Base-by-base conservation (phyloP, 2,329 filamentous ascomycete genomes). In the Colletotrichum tofieldiae region DNA sequence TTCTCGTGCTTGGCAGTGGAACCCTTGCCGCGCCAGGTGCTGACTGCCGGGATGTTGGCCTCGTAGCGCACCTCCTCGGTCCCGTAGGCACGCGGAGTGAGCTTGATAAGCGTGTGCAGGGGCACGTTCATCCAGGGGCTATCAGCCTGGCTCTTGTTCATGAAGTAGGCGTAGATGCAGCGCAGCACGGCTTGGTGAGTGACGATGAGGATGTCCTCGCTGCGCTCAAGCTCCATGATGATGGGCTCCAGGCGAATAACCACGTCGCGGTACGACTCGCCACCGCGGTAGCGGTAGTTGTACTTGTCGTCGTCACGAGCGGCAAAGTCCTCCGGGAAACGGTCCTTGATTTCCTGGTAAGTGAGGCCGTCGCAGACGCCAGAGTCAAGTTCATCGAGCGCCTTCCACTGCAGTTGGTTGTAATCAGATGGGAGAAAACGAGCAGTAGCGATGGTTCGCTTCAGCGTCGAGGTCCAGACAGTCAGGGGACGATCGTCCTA, bases 81-180 rank as follows among this genome's bases (percentile, higher is more conserved):
- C 60, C 93, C 94, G 81, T 99, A 99, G 9, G 96, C 96, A 73
- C 94, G 91, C 2, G 96, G 96, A 7, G 96, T 98, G 63, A 99
- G 88, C 84, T 98, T 98, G 84, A 99, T 98, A 59, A 99, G 87
- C 11, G 94, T 98, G 82, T 99, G 96, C 73, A 99, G 87, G 8
- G 96, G 96, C 11, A 99, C 96, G 79, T 98, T 96, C 93, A 98
- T 98, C 96, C 96, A 99, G 0, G 96, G 96, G 76, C 93, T 96
- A 83, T 94, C 90, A 77, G 95, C 92, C 82, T 98, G 96, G 66
- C 94, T 93, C 78, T 96, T 94, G 79, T 98, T 97, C 93, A 98
- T 98, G 82, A 98, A 99, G 83, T 99, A 99, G 39, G 96, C 94
- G 80, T 98, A 99, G 78, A 99, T 98, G 86, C 96, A 99, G 72